Conservation (phyloP, 768 basidiomycete species). For the Lentinula raphanica region DNA sequence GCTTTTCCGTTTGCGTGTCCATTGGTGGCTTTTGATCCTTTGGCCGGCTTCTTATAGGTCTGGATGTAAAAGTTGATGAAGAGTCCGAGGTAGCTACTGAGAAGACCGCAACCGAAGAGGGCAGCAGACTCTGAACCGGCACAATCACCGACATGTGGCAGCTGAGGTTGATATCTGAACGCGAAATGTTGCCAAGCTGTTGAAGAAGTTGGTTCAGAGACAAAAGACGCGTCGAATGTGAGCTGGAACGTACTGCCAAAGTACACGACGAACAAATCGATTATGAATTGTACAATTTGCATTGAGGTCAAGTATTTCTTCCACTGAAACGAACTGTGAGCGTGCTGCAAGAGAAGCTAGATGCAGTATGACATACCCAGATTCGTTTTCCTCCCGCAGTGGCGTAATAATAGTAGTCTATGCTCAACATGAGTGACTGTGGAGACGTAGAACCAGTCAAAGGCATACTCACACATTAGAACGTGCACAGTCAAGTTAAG, state of each 20-base stretch:
- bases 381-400: conserved; percentile 95
- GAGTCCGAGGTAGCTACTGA: conserved; percentile 87
- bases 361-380: conserved; percentile 57
- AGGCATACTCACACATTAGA: conserved; percentile 81
- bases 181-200: conserved; percentile 81
- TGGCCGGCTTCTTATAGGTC: conserved; percentile 67
- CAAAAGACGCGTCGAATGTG: background rate
- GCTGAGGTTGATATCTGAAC: conserved; percentile 47
- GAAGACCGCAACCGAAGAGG: conserved; percentile 79
- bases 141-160: conserved; percentile 79
- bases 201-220: conserved; percentile 7
- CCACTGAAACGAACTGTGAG: conserved; percentile 55
- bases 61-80: conserved; percentile 95
- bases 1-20: conserved; percentile 31
- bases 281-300: conserved; percentile 95
- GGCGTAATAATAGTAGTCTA: conserved; percentile 99
- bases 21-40: conserved; percentile 27
- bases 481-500: conserved; percentile 94
- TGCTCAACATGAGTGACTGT: conserved; percentile 1
- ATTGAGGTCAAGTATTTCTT: conserved; percentile 96
- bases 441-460: background rate
- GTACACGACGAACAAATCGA: conserved; percentile 88
- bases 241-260: conserved; percentile 75
- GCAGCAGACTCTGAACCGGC: conserved; percentile 88
- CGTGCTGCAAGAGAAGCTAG: conserved; percentile 8